Evolutionary conservation across 2,329 filamentous ascomycete species (phyloP).

Genomic region (Aspergillus sp.): DNA sequence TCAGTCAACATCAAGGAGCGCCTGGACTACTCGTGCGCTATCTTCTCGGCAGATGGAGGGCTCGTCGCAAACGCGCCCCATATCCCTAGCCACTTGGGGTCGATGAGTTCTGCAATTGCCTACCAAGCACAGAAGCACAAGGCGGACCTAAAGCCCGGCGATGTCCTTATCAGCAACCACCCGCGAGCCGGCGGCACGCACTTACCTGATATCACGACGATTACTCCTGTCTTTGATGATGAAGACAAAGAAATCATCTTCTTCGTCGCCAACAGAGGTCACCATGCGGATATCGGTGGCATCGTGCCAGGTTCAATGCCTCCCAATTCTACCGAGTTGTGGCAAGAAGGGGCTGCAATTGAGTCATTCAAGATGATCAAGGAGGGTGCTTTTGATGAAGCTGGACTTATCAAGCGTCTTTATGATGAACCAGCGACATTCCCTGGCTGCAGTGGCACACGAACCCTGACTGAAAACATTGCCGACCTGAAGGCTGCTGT

Average conservation of each 20-base stretch:
- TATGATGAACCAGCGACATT: constrained; percentile 72
- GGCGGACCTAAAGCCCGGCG: constrained; percentile 73
- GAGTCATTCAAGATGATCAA: constrained; percentile 64
- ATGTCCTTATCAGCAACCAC: constrained; percentile 82
- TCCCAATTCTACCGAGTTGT: constrained; percentile 50
- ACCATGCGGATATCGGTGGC: constrained; percentile 82
- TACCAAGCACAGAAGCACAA: constrained; percentile 73
- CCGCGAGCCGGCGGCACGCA: constrained; percentile 83
- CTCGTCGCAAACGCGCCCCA: constrained; percentile 70
- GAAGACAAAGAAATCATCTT: constrained; percentile 68
- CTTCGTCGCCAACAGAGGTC: constrained; percentile 76
- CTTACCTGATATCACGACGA: constrained; percentile 76
- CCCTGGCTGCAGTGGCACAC: constrained; percentile 73
- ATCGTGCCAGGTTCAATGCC: constrained; percentile 83
- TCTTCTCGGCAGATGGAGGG: constrained; percentile 74
- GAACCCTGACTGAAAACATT: constrained; percentile 78
- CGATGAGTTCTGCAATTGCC: constrained; percentile 80
- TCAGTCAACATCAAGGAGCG: constrained; percentile 79
- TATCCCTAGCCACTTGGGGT: constrained; percentile 76
- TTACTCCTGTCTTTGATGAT: constrained; percentile 73
- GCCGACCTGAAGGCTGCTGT: constrained; percentile 86
- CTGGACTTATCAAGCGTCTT: constrained; percentile 69
- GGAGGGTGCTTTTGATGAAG: constrained; percentile 75
- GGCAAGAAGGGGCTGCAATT: constrained; percentile 50
- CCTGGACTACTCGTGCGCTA: constrained; percentile 78